Conservation (phyloP, 2,329 filamentous ascomycete genomes). For the Bipolaris sorokiniana region DNA sequence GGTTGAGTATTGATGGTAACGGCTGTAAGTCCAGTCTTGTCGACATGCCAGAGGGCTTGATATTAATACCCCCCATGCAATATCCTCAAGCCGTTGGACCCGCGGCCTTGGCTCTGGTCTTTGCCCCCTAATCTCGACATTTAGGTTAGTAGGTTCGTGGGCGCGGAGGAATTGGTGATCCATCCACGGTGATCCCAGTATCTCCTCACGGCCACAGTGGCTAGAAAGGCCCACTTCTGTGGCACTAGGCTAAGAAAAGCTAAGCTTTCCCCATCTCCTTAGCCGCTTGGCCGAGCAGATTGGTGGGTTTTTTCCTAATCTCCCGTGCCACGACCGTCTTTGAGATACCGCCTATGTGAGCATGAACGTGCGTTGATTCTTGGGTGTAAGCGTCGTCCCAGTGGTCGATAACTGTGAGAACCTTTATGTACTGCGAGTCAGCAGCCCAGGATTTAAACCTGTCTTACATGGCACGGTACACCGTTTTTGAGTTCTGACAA, state of each 20-base stretch:
- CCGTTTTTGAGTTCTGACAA: no score
- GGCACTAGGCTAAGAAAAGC: constrained; percentile 24
- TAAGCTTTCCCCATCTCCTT: constrained; percentile 22
- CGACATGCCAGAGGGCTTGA: constrained; percentile 1
- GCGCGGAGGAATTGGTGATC: constrained; percentile 26
- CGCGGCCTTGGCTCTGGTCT: constrained; percentile 9
- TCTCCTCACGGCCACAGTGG: constrained; percentile 25
- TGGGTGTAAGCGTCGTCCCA: neutral
- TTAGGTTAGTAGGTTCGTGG: neutral
- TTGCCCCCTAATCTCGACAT: constrained; percentile 9
- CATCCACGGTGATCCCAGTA: constrained; percentile 22
- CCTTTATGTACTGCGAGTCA: neutral
- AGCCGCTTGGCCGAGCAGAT: constrained; percentile 22
- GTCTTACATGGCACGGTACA: no score
- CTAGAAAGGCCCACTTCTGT: constrained; percentile 7
- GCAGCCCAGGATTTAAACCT: neutral
- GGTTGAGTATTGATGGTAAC: neutral
- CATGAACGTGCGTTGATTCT: neutral
- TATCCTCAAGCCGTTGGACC: constrained; percentile 11
- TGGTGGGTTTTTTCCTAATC: constrained; percentile 31
- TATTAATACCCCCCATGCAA: constrained; percentile 30
- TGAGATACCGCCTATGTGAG: constrained; percentile 1
- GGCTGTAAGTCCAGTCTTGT: neutral
- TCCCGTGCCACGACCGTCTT: constrained; percentile 4
- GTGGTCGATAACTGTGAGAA: no score